Evolutionary conservation across 495 filamentous ascomycete species (phyloP), one percentile per base, ranked within the genome.

Genomic region (Penicillium subrubescens): DNA sequence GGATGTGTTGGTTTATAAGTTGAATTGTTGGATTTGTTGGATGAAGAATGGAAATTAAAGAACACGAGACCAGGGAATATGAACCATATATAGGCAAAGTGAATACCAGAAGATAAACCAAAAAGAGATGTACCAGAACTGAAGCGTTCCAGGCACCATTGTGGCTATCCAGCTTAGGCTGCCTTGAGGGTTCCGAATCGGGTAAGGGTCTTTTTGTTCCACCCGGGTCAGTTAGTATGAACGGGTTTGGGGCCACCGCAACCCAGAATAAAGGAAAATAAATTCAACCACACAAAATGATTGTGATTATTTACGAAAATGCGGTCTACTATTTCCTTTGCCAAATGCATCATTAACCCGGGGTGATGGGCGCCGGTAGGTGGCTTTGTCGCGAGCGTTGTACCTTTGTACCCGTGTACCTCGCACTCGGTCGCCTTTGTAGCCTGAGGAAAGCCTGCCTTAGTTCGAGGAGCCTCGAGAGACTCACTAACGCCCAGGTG

Each of bases 31-130:
- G 48, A 51, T 29, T 3, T 52, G 48, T 31, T 61, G 55, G 54
- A 57, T 61, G n/a, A 57, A 57, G 19, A 39, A 57, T 48, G 44
- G 23, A 41, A 48, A 41, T 41, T 39, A 56, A 65, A 55, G 17
- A 56, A 60, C 44, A 60, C 46, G n/a, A 54, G 37, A 59, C 39
- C 59, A 59, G 48, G 19, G 25, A 51, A 10, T 23, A 6, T 2
- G 2, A n/a, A 52, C 10, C 15, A n/a, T 52, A 52, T 31, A 52
- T 52, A 52, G 10, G 21, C 44, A 11, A 14, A 25, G 12, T 25
- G 3, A 27, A 50, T 10, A 27, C 1, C 3, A 50, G 25, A 21
- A n/a, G 29, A 8, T 8, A n/a, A 17, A 48, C 3, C 25, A 12
- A 52, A 52, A 10, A 52, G 25, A 31, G 14, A 31, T 31, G 48